These are phyloP conservation scores for Parafenestella ontariensis DNA, from an alignment of 2,329 filamentous ascomycete species.

Conservation along the genomic window DNA sequence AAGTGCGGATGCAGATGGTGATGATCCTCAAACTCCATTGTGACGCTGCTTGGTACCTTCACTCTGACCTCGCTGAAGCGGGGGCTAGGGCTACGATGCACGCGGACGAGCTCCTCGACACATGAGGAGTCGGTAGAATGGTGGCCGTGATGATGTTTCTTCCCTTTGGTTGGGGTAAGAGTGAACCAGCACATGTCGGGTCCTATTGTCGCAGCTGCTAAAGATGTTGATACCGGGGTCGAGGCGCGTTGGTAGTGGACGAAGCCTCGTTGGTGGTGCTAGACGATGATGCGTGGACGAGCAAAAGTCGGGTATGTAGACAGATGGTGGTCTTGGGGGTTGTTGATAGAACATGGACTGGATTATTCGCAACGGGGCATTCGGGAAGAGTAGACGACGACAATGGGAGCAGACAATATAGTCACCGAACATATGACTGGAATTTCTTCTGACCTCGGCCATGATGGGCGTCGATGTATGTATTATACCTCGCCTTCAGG, in stretches of 20 bases:
- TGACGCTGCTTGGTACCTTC: slow-evolving; percentile 26
- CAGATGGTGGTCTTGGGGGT: slow-evolving; percentile 27
- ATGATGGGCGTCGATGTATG: slow-evolving; percentile 21
- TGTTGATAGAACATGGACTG: slow-evolving; percentile 20
- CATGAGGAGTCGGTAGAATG: slow-evolving; percentile 29
- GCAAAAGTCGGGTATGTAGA: slow-evolving; percentile 26
- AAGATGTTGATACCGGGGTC: slow-evolving; percentile 19
- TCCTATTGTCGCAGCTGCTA: background rate
- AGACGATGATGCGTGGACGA: slow-evolving; percentile 29
- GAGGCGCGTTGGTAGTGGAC: slow-evolving; percentile 27
- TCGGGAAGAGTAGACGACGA: slow-evolving; percentile 13
- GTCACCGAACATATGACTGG: slow-evolving; percentile 17
- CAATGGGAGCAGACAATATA: slow-evolving; percentile 17
- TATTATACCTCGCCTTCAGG: slow-evolving; percentile 23
- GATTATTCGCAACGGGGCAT: slow-evolving; percentile 31
- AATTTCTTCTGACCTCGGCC: slow-evolving; percentile 7
- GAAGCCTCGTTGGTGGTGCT: slow-evolving; percentile 29
- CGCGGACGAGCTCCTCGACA: slow-evolving; percentile 39
- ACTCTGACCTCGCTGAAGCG: slow-evolving; percentile 34
- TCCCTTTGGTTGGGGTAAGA: slow-evolving; percentile 33
- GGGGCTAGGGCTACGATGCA: slow-evolving; percentile 26
- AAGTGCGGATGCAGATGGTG: slow-evolving; percentile 26
- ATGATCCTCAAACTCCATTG: slow-evolving; percentile 23
- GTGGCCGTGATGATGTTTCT: slow-evolving; percentile 20
- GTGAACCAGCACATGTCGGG: slow-evolving; percentile 43